These are phyloP conservation scores for Tuctoria greenei DNA, from an alignment of 176 grass and related monocot species.

Conservation along the genomic window DNA sequence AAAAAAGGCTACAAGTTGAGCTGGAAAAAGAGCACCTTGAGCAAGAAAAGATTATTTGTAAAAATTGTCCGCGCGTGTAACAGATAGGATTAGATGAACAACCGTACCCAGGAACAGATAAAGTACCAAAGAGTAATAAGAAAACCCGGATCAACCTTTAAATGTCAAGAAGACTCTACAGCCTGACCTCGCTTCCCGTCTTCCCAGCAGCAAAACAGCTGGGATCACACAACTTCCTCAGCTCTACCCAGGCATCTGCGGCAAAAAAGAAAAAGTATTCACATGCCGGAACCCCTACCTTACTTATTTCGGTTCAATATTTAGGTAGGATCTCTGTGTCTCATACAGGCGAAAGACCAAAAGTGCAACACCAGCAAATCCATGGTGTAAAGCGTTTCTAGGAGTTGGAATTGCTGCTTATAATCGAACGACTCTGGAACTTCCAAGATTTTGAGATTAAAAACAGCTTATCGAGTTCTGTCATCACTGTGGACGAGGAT, in stretches of 20 bases:
- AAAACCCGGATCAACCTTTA: neutral
- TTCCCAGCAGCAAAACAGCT: neutral
- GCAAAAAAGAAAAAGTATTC: neutral
- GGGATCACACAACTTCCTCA: neutral
- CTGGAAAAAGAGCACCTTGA: conserved; percentile 8
- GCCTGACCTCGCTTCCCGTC: too few relatives aligned
- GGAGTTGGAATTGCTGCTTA: neutral
- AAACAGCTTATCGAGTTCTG: neutral
- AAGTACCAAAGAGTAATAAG: neutral
- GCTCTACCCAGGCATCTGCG: neutral
- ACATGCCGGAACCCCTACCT: neutral
- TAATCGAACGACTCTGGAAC: neutral
- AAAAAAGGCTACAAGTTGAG: conserved; percentile 26
- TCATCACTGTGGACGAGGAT: neutral
- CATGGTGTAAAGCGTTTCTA: neutral
- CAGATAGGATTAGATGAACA: neutral
- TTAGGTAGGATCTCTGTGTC: too few relatives aligned
- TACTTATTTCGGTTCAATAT: neutral
- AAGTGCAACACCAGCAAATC: neutral
- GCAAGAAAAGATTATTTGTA: neutral
- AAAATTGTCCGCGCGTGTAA: neutral
- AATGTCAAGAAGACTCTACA: too few relatives aligned
- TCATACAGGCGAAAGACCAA: neutral
- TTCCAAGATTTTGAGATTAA: neutral
- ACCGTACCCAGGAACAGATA: neutral